These are phyloP conservation scores for Pyrenochaeta sp. DNA, from an alignment of 2,329 filamentous ascomycete species.

Conservation along the genomic window DNA sequence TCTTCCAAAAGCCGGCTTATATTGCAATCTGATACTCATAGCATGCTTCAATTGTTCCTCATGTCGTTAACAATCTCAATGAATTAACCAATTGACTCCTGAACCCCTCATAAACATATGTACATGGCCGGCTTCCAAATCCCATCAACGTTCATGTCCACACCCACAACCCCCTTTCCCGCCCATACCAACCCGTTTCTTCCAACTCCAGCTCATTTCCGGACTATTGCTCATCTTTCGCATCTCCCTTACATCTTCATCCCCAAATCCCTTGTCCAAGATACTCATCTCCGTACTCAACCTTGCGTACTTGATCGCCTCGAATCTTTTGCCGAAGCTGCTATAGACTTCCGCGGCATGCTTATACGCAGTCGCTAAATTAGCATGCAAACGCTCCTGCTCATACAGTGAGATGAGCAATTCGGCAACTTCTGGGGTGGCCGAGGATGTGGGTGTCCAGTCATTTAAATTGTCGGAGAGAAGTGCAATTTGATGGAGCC, in stretches of 20 bases:
- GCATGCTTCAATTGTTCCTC: not conserved
- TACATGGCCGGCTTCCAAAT: not conserved
- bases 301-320: conserved; percentile 42
- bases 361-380: conserved; percentile 50
- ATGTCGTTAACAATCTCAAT: not conserved
- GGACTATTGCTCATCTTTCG: conserved; percentile 37
- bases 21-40: not conserved
- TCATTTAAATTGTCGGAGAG: conserved; percentile 40
- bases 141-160: conserved; percentile 5
- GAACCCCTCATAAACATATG: not conserved
- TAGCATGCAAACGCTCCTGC: conserved; percentile 49
- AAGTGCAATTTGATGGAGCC: conserved; percentile 44
- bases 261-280: conserved; percentile 43
- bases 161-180: conserved; percentile 29
- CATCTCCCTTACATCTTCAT: conserved; percentile 39
- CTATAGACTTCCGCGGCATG: conserved; percentile 52
- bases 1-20: not conserved
- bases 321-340: conserved; percentile 41
- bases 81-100: not conserved
- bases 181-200: conserved; percentile 34
- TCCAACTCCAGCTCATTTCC: conserved; percentile 45
- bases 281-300: conserved; percentile 35
- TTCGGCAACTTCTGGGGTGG: conserved; percentile 46
- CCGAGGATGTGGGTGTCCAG: conserved; percentile 32
- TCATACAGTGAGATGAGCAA: conserved; percentile 47